phyloP scores from a whole-genome alignment of 2,329 filamentous ascomycete species.

The Sporothrix dimorphospora region DNA sequence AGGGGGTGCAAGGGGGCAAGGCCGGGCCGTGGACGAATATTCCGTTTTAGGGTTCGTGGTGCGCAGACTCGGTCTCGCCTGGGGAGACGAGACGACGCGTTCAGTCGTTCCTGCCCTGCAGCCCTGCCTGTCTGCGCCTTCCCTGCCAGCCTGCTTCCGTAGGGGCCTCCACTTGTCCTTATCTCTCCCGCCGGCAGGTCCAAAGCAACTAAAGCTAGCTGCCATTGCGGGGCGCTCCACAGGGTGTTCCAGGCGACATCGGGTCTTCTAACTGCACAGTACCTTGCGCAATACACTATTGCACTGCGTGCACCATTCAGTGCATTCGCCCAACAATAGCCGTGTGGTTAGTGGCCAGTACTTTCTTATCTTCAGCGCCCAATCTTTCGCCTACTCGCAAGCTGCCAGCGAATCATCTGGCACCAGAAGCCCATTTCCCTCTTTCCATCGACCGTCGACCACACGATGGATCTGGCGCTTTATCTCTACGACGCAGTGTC shows the following conservation, averaged over 20 bases:
- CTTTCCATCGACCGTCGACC: not conserved
- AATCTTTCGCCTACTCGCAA: no score
- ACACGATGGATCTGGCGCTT: not conserved
- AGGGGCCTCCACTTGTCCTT: not conserved
- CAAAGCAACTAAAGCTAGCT: not conserved
- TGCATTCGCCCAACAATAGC: no score
- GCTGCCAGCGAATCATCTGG: not conserved
- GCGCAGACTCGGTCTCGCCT: not conserved
- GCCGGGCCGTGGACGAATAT: not conserved
- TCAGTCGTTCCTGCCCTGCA: not conserved
- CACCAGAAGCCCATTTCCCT: not conserved
- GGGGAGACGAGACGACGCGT: not conserved
- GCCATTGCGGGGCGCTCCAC: conserved; percentile 14
- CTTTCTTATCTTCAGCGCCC: not conserved
- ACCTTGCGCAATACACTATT: not conserved
- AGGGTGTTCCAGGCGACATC: not conserved
- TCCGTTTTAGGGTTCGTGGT: conserved; percentile 6
- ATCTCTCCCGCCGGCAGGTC: not conserved
- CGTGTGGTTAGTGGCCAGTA: not conserved
- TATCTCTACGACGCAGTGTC: not conserved
- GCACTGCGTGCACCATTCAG: no score
- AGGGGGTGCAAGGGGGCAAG: not conserved
- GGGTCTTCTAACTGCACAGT: not conserved
- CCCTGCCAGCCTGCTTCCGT: not conserved
- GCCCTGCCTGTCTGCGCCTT: not conserved